Conservation (phyloP, 208 protist species). For the Leishmania tarentolae region DNA sequence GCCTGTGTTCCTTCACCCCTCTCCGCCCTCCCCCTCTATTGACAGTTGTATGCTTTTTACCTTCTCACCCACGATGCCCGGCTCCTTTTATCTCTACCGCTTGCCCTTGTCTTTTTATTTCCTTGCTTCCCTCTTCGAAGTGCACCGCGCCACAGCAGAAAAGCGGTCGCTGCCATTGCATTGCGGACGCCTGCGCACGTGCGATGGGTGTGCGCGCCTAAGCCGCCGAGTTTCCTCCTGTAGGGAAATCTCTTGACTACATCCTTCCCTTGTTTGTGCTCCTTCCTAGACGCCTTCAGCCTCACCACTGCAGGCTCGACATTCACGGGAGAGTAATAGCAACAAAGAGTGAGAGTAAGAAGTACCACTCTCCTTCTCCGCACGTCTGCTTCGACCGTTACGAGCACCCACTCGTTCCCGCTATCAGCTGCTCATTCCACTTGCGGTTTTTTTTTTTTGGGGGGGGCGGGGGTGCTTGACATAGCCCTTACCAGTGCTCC, state of each 20-base stretch:
- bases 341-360: neutral
- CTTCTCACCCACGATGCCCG: neutral
- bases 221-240: neutral
- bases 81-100: neutral
- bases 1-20: neutral
- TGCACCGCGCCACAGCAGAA: neutral
- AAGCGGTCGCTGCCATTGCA: neutral
- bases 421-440: neutral
- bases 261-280: neutral
- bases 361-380: neutral
- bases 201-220: neutral
- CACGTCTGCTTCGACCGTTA: neutral
- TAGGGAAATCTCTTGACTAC: neutral
- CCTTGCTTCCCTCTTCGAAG: neutral
- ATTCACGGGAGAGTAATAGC: neutral
- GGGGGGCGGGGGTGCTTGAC: neutral
- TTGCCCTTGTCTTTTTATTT: neutral
- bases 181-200: neutral
- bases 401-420: neutral
- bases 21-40: neutral
- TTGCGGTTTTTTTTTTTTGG: neutral
- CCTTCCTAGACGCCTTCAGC: neutral
- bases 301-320: neutral
- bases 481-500: neutral
- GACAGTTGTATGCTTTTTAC: neutral